These are phyloP conservation scores for Lantana camara DNA, from an alignment of 257 asterid genomes.

Conservation along the genomic window DNA sequence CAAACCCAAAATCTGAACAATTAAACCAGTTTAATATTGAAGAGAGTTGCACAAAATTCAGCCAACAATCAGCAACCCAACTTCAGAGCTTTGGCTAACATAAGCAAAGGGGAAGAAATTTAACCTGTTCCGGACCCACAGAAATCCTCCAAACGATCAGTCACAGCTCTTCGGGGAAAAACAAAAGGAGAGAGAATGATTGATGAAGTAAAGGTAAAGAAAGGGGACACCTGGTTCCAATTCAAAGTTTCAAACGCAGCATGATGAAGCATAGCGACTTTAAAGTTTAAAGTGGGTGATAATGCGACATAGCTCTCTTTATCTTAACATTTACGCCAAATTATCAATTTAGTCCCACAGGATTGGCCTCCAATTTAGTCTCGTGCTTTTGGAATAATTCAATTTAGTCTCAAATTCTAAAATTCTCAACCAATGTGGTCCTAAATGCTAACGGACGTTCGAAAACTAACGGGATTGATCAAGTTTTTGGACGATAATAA, in stretches of 20 bases:
- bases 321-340: no score
- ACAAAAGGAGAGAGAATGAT: background rate
- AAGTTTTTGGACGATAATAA: no score
- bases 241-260: background rate
- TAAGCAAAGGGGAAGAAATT: conserved; percentile 1
- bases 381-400: no score
- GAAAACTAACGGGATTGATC: no score
- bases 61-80: background rate
- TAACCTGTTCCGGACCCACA: conserved; percentile 23
- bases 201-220: background rate
- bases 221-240: background rate
- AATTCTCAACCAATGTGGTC: no score
- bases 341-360: no score
- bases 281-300: no score
- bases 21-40: background rate
- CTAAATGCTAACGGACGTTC: no score
- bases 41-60: background rate
- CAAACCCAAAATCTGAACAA: conserved; percentile 3
- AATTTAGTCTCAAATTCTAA: no score
- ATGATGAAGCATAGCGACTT: background rate
- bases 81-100: background rate
- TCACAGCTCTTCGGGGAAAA: background rate
- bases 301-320: background rate
- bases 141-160: background rate
- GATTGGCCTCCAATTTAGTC: no score